Evolutionary conservation across 2,329 filamentous ascomycete species (phyloP), one percentile per base, ranked within the genome.

Genomic region (Fusarium fujikuroi): DNA sequence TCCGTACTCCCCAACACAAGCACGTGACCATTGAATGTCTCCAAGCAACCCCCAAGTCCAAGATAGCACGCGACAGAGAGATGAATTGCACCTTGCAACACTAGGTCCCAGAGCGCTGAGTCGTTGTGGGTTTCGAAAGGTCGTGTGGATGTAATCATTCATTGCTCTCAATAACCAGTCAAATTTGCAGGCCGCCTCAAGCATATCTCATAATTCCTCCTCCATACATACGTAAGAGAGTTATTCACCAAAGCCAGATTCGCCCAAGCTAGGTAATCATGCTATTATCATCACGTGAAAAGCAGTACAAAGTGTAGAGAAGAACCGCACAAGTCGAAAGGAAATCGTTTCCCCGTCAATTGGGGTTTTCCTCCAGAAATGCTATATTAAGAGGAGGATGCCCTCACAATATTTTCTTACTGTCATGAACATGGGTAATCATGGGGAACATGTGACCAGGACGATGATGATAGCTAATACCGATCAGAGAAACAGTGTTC

Each of bases 21-120:
- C 72, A 75, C 72, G 72, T 75, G 72, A 75, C 46, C 19, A 3
- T 3, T 5, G 9, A 18, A 15, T 18, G 40, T 28, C 47, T 32
- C 25, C 44, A 34, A 25, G 42, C 52, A 36, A 21, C 23, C 39
- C 36, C 28, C 30, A 32, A 34, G 37, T 37, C 47, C 36, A 23
- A 57, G 34, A 63, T 63, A 46, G 37, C 50, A 56, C 58, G 36
- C 50, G 50, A 63, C 64, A 68, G 23, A 36, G 23, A 25, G 25
- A 25, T 19, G 30, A 25, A 43, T 66, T 53, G 53, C 62, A 25
- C 50, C 52, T 60, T 58, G 39, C 15, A 39, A 52, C 21, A 30
- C 25, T 14, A 36, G 36, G 28, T 30, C 11, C 30, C 30, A 30
- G 30, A 30, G 25, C 23, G 8, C 21, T 66, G 12, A 34, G 28